Base-by-base conservation (phyloP, 2,329 filamentous ascomycete species). In the Didymella glomerata region DNA sequence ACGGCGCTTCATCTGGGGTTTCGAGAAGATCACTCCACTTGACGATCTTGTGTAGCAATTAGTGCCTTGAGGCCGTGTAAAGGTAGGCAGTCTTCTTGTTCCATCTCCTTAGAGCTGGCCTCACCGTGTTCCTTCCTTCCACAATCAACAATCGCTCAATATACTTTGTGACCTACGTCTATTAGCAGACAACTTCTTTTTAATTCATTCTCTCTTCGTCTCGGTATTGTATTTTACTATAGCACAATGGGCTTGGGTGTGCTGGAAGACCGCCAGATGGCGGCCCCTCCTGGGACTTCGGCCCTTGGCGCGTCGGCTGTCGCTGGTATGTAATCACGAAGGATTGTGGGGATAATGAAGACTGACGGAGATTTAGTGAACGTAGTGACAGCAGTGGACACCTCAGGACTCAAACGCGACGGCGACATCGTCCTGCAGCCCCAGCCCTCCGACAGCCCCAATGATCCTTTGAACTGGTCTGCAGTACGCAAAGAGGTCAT, bases 401-500 rank as follows among this genome's bases (percentile, higher is more conserved):
- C 53, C 1, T 68, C 54, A 10, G 46, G 70, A 11, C 59, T 79
- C 48, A 80, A 80, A 68, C 76, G 76, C 46, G 71, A 75, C 53
- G 89, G 90, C 24, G 79, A 84, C 13, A 90, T 94, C 68, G 92
- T 97, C 65, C 85, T 97, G 32, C 90, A 95, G 14, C 94, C 94
- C 3, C 94, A 97, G 71, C 94, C 94, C 2, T 94, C 90, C 58
- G 90, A 96, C 76, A 92, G 94, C 75, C 92, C 92, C 3, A 94
- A 96, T 73, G 93, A 97, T 77, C 93, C 92, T 27, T 82, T 97
- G 18, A 77, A 77, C 52, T 78, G 62, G 62, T 65, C 65, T 28
- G 59, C 55, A 6, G 56, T 60, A 4, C 68, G 73, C 46, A 76
- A 76, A 48, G 70, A 75, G 38, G 67, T 67, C 1, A 74, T 76